phyloP scores from a whole-genome alignment of 2,329 filamentous ascomycete species.

The Aspergillus novoparasiticus region DNA sequence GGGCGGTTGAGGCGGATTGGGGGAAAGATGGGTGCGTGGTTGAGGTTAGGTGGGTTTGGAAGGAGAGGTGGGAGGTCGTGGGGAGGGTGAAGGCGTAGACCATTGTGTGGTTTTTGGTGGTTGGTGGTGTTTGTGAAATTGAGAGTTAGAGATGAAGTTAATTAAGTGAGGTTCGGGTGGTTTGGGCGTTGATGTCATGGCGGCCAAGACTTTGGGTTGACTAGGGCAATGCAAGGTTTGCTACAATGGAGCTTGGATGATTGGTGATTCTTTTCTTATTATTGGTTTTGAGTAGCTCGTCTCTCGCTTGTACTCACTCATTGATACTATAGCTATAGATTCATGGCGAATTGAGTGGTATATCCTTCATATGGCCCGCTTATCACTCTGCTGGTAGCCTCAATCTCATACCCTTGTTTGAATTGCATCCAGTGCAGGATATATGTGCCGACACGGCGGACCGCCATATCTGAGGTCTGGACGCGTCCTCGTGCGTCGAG shows the following conservation, averaged over 20 bases:
- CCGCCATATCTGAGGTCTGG: neutral
- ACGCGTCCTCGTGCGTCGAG: neutral
- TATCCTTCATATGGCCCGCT: neutral
- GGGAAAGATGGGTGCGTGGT: constrained; percentile 88
- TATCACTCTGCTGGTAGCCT: neutral
- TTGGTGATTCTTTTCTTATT: neutral
- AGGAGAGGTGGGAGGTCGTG: constrained; percentile 84
- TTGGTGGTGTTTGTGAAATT: constrained; percentile 7
- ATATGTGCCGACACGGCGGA: neutral
- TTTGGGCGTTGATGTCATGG: constrained; percentile 21
- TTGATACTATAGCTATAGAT: neutral
- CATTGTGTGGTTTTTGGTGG: constrained; percentile 57
- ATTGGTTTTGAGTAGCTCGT: neutral
- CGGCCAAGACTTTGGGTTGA: constrained; percentile 9
- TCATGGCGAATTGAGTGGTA: neutral
- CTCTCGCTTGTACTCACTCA: neutral
- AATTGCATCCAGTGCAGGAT: neutral
- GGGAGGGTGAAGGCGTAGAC: constrained; percentile 86
- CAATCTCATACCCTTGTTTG: neutral
- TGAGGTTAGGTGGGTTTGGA: constrained; percentile 74
- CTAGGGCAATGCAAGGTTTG: neutral
- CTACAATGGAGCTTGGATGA: neutral
- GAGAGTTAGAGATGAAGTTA: constrained; percentile 15
- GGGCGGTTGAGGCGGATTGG: constrained; percentile 77
- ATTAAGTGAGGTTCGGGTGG: neutral